Base-by-base conservation (phyloP, 202 grass and related monocot genomes). In the Zizania palustris region DNA sequence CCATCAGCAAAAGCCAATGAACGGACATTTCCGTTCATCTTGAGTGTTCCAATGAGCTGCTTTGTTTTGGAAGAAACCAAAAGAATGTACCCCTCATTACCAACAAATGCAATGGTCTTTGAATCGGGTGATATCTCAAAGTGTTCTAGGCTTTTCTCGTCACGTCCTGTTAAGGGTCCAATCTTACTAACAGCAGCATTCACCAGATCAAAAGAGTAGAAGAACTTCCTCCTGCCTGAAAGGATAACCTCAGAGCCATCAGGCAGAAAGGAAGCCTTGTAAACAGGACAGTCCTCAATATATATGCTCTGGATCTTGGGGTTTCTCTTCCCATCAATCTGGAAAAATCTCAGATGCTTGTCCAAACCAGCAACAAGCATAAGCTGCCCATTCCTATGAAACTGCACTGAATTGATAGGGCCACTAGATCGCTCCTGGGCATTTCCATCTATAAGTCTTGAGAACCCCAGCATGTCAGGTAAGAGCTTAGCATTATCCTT, bases 121-220 rank as follows among this genome's bases (percentile, higher is more conserved):
- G 91, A 98, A 86, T 94, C 91, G 3, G 91, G 91, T 42, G 91
- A 98, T 78, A 94, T 84, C 83, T 92, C 91, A 73, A 98, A 94
- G 45, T 36, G 79, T 74, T 98, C 91, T 14, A 92, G 79, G 42
- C 85, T 92, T 90, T 90, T 90, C 77, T 95, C 87, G 36, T 98
- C 91, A 10, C 85, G 66, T 5, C 95, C 91, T 21, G 78, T 90
- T 73, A 98, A 90, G 2, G 91, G 85, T 71, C 87, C 85, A 73
- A 81, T 84, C 82, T 88, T 93, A 61, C 71, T 92, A n/a, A 89
- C 77, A 65, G 63, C 45, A 65, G 87, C 81, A 57, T 92, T 90
- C 10, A 88, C 80, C 65, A 98, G 83, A 88, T 95, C 89, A 84
- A 90, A 90, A 53, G 85, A 90, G 83, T 93, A 95, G 69, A 95